Evolutionary conservation across 2,329 filamentous ascomycete species (phyloP), one percentile per base, ranked within the genome.

Genomic region (Byssoonygena ceratinophila): DNA sequence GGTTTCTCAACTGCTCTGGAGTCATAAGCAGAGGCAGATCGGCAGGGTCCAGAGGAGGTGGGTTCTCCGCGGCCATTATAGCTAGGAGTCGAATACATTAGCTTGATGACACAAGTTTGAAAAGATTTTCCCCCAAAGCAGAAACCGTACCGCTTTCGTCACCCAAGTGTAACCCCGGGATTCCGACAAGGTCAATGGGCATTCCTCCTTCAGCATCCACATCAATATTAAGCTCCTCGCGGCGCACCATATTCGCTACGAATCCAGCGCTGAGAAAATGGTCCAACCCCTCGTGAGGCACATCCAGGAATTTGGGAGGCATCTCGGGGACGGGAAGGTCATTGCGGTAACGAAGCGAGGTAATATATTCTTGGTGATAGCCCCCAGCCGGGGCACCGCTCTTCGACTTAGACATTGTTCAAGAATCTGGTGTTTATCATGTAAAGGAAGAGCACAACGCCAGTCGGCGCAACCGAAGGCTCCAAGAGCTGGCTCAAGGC

Each of bases 171-270:
- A 97, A 83, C 27, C 90, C 89, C 5, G 91, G 91, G 73, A 97
- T 87, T 63, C 92, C 92, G 54, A 97, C 85, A 60, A 98, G 73
- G 67, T 97, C 91, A 65, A 98, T 82, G 55, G 90, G 89, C 92
- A 98, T 97, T 54, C 92, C 92, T 61, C 97, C 79, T 74, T 98
- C 92, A 7, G 90, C 92, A 79, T 98, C 92, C 27, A 89, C 89
- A 71, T 98, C 92, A 56, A 98, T 92, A 65, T 96, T 97, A 46
- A 95, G 76, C 49, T 91, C 87, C 73, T 97, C 92, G 64, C 95
- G 89, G 64, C 91, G 79, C 16, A 87, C 88, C 60, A 98, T 75
- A 58, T 88, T 83, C 43, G 90, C 92, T 27, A 90, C 89, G 73
- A 94, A 98, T 20, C 83, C 83, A 1, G 92, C 87, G 2, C 83